These are phyloP conservation scores for Zygosaccharomyces gambellarensis DNA, from an alignment of 805 yeast species.

Conservation along the genomic window DNA sequence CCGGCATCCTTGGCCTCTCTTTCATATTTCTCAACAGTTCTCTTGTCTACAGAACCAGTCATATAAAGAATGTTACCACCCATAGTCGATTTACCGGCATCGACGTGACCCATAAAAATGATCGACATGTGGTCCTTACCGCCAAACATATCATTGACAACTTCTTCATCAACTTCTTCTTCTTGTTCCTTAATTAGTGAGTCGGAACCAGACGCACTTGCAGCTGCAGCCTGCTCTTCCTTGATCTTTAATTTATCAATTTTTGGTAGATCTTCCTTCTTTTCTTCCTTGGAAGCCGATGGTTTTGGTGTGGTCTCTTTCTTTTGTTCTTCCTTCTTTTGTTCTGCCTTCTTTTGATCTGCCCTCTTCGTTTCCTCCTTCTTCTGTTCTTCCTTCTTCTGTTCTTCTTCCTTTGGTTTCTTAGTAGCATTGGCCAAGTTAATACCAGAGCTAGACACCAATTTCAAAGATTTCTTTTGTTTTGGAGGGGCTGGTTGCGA, in stretches of 20 bases:
- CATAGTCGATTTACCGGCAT: constrained; percentile 99
- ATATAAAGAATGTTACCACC: constrained; percentile 93
- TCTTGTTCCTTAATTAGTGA: constrained; percentile 63
- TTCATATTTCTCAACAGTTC: constrained; percentile 97
- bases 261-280: constrained; percentile 26
- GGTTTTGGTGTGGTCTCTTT: not conserved
- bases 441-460: constrained; percentile 60
- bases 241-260: constrained; percentile 30
- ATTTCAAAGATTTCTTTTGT: constrained; percentile 64
- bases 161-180: constrained; percentile 77
- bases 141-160: constrained; percentile 89
- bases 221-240: constrained; percentile 18
- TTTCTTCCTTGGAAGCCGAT: constrained; percentile 9
- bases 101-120: constrained; percentile 99
- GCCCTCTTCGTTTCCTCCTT: constrained; percentile 16
- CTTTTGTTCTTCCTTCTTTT: constrained; percentile 11
- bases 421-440: constrained; percentile 54
- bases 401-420: constrained; percentile 29
- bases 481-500: constrained; percentile 34
- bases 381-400: constrained; percentile 18
- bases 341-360: constrained; percentile 16
- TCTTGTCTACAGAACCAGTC: constrained; percentile 97
- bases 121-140: constrained; percentile 96
- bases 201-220: constrained; percentile 40
- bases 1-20: constrained; percentile 99